A percentile compares a stretch with the other conserved stretches of the same genome.
phyloP scores from a whole-genome alignment of 371 early-diverging fungal species.

The Conidiobolus incongruus region DNA sequence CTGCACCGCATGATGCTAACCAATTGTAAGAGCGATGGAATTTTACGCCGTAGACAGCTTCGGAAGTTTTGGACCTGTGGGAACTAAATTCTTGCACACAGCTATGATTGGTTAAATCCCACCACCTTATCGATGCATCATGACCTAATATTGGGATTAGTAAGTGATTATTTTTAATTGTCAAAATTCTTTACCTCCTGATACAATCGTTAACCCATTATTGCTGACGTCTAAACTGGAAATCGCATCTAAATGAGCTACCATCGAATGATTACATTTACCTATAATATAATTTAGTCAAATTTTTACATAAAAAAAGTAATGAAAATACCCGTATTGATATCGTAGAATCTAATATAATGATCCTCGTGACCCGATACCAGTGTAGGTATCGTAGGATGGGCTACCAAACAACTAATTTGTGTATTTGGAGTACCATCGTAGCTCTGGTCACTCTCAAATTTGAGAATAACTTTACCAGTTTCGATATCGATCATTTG shows the following conservation, averaged over 20 bases:
- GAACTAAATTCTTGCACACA: constrained; percentile 60
- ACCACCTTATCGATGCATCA: constrained; percentile 56
- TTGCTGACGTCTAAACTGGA: constrained; percentile 44
- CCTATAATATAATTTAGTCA: constrained; percentile 12
- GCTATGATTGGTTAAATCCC: constrained; percentile 42
- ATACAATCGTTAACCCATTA: constrained; percentile 35
- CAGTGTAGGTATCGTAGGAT: constrained; percentile 47
- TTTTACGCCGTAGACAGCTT: constrained; percentile 43
- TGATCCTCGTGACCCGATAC: constrained; percentile 63
- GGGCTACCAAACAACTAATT: constrained; percentile 48
- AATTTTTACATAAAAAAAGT: neutral
- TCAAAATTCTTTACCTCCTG: constrained; percentile 61
- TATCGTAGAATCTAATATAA: constrained; percentile 50
- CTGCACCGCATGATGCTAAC: constrained; percentile 58
- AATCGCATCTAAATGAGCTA: constrained; percentile 43
- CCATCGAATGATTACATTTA: constrained; percentile 28
- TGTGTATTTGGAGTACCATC: constrained; percentile 42
- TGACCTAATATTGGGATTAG: constrained; percentile 21
- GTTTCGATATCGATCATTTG: constrained; percentile 57
- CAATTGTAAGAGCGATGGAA: constrained; percentile 38
- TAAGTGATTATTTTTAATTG: no score
- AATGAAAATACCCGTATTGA: constrained; percentile 36
- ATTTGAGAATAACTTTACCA: constrained; percentile 24
- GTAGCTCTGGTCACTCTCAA: constrained; percentile 30
- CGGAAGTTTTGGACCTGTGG: constrained; percentile 50